Evolutionary conservation across 2,329 filamentous ascomycete species (phyloP).

Genomic region (Clonostachys solani): DNA sequence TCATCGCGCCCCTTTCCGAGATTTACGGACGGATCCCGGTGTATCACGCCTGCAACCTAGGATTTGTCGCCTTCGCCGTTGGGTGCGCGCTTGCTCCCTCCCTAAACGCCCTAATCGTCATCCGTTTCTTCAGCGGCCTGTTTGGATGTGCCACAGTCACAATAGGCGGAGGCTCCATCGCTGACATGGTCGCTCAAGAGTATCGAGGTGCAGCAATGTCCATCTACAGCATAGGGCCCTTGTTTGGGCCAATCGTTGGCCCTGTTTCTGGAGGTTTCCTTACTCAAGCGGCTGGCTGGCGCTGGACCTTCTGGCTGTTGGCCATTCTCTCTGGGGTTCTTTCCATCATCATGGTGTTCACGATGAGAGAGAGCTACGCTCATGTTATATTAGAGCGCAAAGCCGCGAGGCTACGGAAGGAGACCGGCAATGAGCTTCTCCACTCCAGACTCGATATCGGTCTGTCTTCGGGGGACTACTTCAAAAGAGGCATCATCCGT

Average conservation of each 20-base stretch:
- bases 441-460: slow-evolving; percentile 14
- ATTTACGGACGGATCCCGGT: slow-evolving; percentile 40
- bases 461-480: slow-evolving; percentile 13
- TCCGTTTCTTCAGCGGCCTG: slow-evolving; percentile 37
- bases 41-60: slow-evolving; percentile 39
- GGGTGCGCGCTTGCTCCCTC: slow-evolving; percentile 45
- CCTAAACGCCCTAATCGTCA: slow-evolving; percentile 38
- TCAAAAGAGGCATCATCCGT: slow-evolving; percentile 48
- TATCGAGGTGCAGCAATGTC: slow-evolving; percentile 44
- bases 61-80: slow-evolving; percentile 45
- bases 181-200: slow-evolving; percentile 41
- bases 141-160: slow-evolving; percentile 32
- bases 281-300: slow-evolving; percentile 38
- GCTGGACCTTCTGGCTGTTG: slow-evolving; percentile 47
- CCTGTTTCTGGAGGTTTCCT: slow-evolving; percentile 43
- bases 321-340: slow-evolving; percentile 21
- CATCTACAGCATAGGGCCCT: slow-evolving; percentile 40
- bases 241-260: slow-evolving; percentile 43
- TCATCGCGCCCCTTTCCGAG: slow-evolving; percentile 47
- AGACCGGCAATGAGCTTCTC: slow-evolving; percentile 30
- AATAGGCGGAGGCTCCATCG: slow-evolving; percentile 44
- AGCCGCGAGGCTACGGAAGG: slow-evolving; percentile 29
- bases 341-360: not conserved
- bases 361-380: slow-evolving; percentile 37
- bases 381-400: slow-evolving; percentile 35